phyloP scores from a whole-genome alignment of 176 grass and related monocot species.

The Triticum turgidum region DNA sequence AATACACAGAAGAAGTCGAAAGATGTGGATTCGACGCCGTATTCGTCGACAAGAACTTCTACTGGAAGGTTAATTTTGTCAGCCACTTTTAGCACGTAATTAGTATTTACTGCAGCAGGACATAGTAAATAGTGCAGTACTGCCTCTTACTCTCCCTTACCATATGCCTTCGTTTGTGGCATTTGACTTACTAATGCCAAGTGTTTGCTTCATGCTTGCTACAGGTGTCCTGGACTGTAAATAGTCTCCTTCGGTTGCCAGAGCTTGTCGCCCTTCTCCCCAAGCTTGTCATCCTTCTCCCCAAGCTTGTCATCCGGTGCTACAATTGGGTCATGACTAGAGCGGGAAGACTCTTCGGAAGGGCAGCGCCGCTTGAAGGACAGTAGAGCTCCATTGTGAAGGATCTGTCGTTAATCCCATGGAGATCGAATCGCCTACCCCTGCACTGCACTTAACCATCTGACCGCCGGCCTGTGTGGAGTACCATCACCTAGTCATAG shows the following conservation, averaged over 20 bases:
- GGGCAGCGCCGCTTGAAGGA: neutral
- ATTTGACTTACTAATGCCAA: neutral
- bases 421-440: neutral
- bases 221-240: neutral
- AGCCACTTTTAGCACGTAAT: neutral
- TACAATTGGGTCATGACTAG: too few relatives aligned
- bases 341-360: neutral
- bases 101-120: neutral
- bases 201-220: neutral
- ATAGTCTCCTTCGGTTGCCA: neutral
- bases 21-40: neutral
- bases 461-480: neutral
- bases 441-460: neutral
- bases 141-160: neutral
- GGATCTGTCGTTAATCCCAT: neutral
- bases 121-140: neutral
- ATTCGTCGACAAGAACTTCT: neutral
- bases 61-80: conserved; percentile 1
- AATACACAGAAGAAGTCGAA: neutral
- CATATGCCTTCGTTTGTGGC: neutral
- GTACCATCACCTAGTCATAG: neutral
- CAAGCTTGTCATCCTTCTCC: neutral
- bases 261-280: neutral
- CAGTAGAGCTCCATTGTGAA: neutral
- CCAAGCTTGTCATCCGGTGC: too few relatives aligned